These are phyloP conservation scores for Smallanthus sonchifolius DNA, from an alignment of 129 eudicot genomes.

Conservation along the genomic window DNA sequence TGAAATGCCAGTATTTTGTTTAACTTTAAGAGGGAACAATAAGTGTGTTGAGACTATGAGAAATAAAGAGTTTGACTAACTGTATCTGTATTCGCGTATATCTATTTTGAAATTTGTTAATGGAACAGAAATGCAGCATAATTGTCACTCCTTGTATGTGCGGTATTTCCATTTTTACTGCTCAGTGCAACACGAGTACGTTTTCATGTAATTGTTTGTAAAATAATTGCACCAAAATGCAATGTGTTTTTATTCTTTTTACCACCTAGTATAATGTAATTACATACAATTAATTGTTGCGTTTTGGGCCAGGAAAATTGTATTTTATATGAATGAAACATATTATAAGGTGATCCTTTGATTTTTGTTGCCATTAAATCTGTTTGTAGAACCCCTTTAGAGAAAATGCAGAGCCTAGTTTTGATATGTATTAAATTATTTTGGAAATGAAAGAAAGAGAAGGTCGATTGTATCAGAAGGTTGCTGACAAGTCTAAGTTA, in stretches of 20 bases:
- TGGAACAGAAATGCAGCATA: neutral
- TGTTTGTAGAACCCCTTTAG: neutral
- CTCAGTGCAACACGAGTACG: neutral
- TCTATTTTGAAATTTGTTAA: neutral
- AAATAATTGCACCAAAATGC: neutral
- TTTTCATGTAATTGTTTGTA: neutral
- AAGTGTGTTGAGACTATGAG: neutral
- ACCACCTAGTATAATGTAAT: neutral
- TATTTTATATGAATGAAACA: neutral
- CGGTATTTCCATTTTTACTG: neutral
- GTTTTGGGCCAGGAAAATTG: neutral
- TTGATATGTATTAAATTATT: neutral
- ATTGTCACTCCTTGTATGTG: neutral
- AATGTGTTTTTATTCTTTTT: neutral
- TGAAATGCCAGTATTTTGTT: neutral
- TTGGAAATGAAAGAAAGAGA: neutral
- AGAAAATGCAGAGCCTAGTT: conserved; percentile 6
- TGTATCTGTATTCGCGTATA: neutral
- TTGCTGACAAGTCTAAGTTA: neutral
- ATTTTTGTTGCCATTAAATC: neutral
- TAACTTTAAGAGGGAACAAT: neutral
- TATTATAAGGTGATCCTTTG: neutral
- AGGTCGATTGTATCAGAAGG: neutral
- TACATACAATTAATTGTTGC: neutral
- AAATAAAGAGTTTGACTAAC: neutral